Percentiles rank a stretch among this genome's conserved stretches.
Conservation (phyloP, 2,329 filamentous ascomycete species). For the Pseudocercospora fijiensis region DNA sequence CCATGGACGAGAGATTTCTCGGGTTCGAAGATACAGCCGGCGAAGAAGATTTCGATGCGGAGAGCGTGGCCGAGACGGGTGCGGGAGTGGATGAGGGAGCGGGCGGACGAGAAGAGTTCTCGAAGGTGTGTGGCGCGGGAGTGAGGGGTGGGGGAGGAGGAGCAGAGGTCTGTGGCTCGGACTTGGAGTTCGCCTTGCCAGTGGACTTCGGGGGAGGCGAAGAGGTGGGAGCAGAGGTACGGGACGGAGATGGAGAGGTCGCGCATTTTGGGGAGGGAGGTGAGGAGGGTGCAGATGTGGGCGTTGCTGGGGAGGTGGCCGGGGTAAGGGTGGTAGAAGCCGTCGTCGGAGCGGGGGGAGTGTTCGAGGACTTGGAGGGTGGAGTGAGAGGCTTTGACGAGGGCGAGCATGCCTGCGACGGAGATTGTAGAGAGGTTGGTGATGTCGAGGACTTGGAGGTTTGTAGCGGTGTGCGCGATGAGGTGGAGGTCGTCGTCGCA, state of each 20-base stretch:
- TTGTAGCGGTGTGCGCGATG: slow-evolving; percentile 53
- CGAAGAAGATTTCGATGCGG: slow-evolving; percentile 53
- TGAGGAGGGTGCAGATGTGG: slow-evolving; percentile 51
- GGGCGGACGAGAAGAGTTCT: slow-evolving; percentile 44
- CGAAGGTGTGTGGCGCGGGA: slow-evolving; percentile 41
- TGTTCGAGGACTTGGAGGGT: slow-evolving; percentile 55
- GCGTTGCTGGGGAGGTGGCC: slow-evolving; percentile 45
- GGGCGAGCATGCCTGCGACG: slow-evolving; percentile 53
- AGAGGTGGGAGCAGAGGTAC: slow-evolving; percentile 49
- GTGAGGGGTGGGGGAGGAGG: too few relatives aligned
- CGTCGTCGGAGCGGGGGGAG: slow-evolving; percentile 53
- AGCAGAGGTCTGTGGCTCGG: slow-evolving; percentile 51
- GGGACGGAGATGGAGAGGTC: slow-evolving; percentile 52
- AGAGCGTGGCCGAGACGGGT: slow-evolving; percentile 42
- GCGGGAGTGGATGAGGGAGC: slow-evolving; percentile 43
- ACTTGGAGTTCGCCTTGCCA: slow-evolving; percentile 52
- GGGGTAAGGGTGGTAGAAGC: slow-evolving; percentile 53
- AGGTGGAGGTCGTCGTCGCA: slow-evolving; percentile 51
- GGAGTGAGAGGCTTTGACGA: slow-evolving; percentile 50
- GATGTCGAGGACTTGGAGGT: slow-evolving; percentile 54
- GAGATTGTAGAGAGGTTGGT: slow-evolving; percentile 55
- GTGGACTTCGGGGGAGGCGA: slow-evolving; percentile 44
- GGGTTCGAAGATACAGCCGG: slow-evolving; percentile 53
- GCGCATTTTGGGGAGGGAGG: slow-evolving; percentile 48
- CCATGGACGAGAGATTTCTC: slow-evolving; percentile 49